phyloP scores from a whole-genome alignment of 805 yeast species.

The Sugiyamaella boreocaroliniensis region DNA sequence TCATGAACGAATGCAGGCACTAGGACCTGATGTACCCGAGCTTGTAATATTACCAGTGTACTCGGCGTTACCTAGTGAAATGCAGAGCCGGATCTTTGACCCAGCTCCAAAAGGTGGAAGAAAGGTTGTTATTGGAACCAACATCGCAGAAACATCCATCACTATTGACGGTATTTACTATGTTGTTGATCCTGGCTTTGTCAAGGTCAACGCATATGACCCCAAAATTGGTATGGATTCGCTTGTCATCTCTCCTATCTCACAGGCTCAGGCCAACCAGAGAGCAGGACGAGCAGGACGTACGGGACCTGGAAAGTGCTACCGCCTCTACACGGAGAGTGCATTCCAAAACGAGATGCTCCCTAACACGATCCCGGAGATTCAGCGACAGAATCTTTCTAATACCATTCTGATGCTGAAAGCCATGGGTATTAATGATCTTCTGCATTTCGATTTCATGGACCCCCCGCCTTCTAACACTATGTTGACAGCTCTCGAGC shows the following conservation, averaged over 20 bases:
- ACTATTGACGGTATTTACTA: constrained; percentile 94
- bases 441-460: constrained; percentile 79
- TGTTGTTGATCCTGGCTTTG: constrained; percentile 93
- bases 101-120: constrained; percentile 74
- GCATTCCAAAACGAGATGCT: constrained; percentile 73
- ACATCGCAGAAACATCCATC: constrained; percentile 94
- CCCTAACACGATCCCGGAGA: constrained; percentile 81
- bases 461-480: constrained; percentile 79
- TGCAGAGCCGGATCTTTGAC: constrained; percentile 75
- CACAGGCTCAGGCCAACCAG: constrained; percentile 93
- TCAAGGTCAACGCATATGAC: constrained; percentile 84
- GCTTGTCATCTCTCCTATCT: constrained; percentile 77
- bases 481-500: constrained; percentile 67
- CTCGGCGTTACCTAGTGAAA: constrained; percentile 82
- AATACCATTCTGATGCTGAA: constrained; percentile 68
- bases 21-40: constrained; percentile 54
- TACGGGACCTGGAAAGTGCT: constrained; percentile 95
- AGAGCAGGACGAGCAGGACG: constrained; percentile 98
- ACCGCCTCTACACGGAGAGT: constrained; percentile 77
- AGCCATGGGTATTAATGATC: constrained; percentile 78
- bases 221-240: constrained; percentile 86
- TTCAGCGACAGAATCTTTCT: constrained; percentile 74
- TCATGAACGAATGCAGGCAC: constrained; percentile 53
- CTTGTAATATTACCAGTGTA: constrained; percentile 80
- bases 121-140: constrained; percentile 89